Evolutionary conservation across 495 filamentous ascomycete genomes (phyloP), one percentile per base, ranked within the genome.

Genomic region (Glonium stellatum): DNA sequence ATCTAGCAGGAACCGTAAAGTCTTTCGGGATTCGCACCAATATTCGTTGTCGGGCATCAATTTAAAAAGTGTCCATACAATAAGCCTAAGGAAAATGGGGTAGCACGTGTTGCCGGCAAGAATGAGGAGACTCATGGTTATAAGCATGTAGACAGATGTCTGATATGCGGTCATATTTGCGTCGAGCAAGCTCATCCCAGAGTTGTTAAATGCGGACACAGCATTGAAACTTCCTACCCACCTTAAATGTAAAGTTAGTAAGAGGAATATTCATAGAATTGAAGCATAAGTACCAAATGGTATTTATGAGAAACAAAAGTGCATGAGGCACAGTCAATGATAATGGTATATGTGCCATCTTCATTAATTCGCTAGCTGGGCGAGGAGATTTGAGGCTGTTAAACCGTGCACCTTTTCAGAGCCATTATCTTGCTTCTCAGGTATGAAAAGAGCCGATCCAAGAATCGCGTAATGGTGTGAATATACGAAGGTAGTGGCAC

Each of bases 41-140:
- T 59, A 47, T 5, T 70, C 68, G 18, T 66, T 66, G 46, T 79
- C 66, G 0, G 81, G 77, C 34, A 82, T 64, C 63, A 79, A 25
- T 58, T 66, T 71, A 58, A 75, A 70, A 64, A 87, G 78, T 13
- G 72, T 73, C 88, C 87, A 92, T 5, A 93, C 68, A 18, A 85
- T 85, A n/a, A 92, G 76, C 4, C 90, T 78, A 25, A 95, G 73
- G 69, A 93, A 90, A 58, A 90, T 78, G 0, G 89, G 90, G 62
- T 87, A 88, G 48, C 75, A 80, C 1, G 90, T 95, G 59, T 95
- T 96, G 19, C 91, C 91, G 8, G 88, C 87, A 12, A 96, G 78
- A 58, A 93, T 93, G 61, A 95, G 71, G 15, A 87, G 69, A 36
- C 80, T 80, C 82, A 92, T 87, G 13, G 86, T 87, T 19, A 95